Evolutionary conservation across 257 asterid genomes (phyloP).

Genomic region (Fraxinus anomala): DNA sequence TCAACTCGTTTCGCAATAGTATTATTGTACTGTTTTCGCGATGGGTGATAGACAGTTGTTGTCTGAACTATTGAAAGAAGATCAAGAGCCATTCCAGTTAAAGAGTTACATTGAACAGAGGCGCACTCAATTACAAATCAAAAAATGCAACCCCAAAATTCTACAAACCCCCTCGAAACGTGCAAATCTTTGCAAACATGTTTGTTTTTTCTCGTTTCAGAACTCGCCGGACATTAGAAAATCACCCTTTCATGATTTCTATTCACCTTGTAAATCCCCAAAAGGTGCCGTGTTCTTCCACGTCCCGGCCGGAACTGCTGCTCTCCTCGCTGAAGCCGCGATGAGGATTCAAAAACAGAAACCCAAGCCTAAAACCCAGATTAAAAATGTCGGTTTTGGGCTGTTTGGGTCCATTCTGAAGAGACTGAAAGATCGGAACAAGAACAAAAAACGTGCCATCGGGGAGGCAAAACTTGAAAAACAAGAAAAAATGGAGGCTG

Average conservation of each 20-base stretch:
- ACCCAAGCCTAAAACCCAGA: slow-evolving; percentile 38
- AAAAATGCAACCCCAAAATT: slow-evolving; percentile 34
- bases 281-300: slow-evolving; percentile 54
- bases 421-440: slow-evolving; percentile 60
- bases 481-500: not conserved
- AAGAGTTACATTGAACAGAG: slow-evolving; percentile 51
- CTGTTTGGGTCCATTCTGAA: slow-evolving; percentile 59
- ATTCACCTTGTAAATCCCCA: slow-evolving; percentile 47
- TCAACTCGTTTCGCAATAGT: not conserved
- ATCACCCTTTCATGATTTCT: slow-evolving; percentile 56
- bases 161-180: slow-evolving; percentile 26
- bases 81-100: slow-evolving; percentile 81
- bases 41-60: slow-evolving; percentile 52
- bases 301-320: slow-evolving; percentile 66
- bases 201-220: slow-evolving; percentile 60
- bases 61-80: slow-evolving; percentile 73
- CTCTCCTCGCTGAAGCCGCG: slow-evolving; percentile 78
- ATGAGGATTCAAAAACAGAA: slow-evolving; percentile 71
- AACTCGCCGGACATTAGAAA: slow-evolving; percentile 59
- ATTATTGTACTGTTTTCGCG: not conserved
- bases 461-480: not conserved
- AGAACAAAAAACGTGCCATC: slow-evolving; percentile 43
- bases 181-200: slow-evolving; percentile 46
- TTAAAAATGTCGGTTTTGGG: slow-evolving; percentile 49
- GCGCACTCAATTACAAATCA: slow-evolving; percentile 43